A percentile compares a stretch with the other conserved stretches of the same genome.
Evolutionary conservation across 1,284 basidiomycete genomes (phyloP).

Genomic region (Salmacisia buchloeana): DNA sequence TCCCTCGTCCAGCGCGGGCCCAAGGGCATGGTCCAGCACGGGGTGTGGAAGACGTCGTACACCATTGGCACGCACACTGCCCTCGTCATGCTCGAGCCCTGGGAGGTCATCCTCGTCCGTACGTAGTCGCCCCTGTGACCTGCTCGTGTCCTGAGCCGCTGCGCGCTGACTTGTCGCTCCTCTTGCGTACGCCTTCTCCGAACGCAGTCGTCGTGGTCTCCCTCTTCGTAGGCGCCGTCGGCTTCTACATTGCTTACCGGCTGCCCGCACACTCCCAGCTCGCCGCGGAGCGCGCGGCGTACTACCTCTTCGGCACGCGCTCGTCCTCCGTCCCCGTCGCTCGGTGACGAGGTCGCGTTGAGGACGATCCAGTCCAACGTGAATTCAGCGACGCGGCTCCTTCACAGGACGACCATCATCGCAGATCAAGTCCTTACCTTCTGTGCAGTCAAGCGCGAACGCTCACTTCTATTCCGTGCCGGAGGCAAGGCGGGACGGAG

Average conservation of each 20-base stretch:
- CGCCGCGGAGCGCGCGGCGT: not conserved
- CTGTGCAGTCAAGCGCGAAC: too few species aligned
- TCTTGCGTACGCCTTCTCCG: not conserved
- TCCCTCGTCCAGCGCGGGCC: not conserved
- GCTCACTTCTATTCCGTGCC: too few species aligned
- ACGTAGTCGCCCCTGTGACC: not conserved
- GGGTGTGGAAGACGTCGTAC: not conserved
- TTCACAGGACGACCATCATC: too few species aligned
- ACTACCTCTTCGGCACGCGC: slow-evolving; percentile 5
- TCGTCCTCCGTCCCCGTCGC: not conserved
- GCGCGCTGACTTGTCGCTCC: not conserved
- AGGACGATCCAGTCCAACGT: too few species aligned
- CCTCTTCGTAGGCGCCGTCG: not conserved
- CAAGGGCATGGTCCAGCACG: not conserved
- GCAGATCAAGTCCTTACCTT: too few species aligned
- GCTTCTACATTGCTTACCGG: slow-evolving; percentile 3
- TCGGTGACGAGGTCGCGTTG: too few species aligned
- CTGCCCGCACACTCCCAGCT: not conserved
- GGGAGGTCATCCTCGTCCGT: not conserved
- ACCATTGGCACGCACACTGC: slow-evolving; percentile 3
- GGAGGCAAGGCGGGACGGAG: too few species aligned
- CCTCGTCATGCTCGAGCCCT: not conserved
- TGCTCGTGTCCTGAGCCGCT: not conserved
- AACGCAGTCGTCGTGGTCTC: not conserved
- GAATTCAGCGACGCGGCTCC: too few species aligned